Evolutionary conservation across 129 eudicot species (phyloP), one percentile per base, ranked within the genome.

Genomic region (Pittosporum tobira): DNA sequence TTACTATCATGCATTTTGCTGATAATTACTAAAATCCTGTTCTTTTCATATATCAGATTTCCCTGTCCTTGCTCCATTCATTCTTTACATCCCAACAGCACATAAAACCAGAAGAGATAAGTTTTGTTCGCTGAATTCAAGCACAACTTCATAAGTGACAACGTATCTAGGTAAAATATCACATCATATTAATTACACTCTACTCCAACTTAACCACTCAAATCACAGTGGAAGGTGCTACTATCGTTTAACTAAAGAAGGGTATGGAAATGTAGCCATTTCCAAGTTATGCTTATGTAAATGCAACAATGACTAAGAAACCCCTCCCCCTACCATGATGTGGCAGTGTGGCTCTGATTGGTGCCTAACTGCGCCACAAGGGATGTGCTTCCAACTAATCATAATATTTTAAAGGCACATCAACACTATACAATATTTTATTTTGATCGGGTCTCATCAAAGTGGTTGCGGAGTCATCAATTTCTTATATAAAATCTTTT

Each of bases 381-480:
- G 48, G 69, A 34, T 43, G 61, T 37, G 57, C 52, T 26, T 61
- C 51, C 73, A 67, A 59, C 72, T 47, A 68, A 63, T 66, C 68
- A 68, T 64, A 59, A 71, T 72, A 73, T 69, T 47, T 57, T 34
- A 71, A 64, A 51, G 75, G 63, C 50, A 19, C 31, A 2, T 22
- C 52, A 36, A 68, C n/a, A n/a, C 29, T 16, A 68, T 66, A 47
- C 28, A 43, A 48, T 54, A 36, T 53, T 71, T 67, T 69, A 59
- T 69, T 61, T 42, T 29, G 70, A 59, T 53, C 46, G 65, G 55
- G 71, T 31, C 56, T 56, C 58, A 70, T 47, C 77, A 34, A 36
- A 73, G 72, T 79, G 77, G 65, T 66, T n/a, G 70, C 28, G 59
- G 83, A 79, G 83, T 75, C 85, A 83, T 62, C 59, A 56, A 10